Percentiles rank a stretch among this genome's conserved stretches.
phyloP scores from a whole-genome alignment of 169 alveolate genomes.

The Cyclospora cayetanensis region DNA sequence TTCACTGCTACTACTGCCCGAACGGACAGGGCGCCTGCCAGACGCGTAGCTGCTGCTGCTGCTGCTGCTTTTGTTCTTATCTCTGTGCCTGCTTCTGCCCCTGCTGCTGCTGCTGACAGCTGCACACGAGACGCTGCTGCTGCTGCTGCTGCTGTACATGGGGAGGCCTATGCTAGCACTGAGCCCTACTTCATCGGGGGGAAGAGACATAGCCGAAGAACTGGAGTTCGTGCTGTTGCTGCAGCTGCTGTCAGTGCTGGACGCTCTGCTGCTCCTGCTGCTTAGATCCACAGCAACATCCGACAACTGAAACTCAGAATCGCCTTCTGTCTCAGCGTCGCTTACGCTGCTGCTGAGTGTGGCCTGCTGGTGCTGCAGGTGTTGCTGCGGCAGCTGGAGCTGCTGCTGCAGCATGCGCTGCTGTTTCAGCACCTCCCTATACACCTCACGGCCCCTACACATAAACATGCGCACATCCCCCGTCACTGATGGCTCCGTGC shows the following conservation, averaged over 20 bases:
- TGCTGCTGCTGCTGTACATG: slow-evolving; percentile 20
- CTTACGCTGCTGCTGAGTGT: slow-evolving; percentile 34
- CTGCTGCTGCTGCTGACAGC: background rate
- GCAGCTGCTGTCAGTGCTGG: slow-evolving; percentile 32
- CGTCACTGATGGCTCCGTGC: background rate
- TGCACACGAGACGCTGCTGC: background rate
- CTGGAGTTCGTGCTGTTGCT: background rate
- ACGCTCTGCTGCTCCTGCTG: slow-evolving; percentile 38
- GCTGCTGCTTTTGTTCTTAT: slow-evolving; percentile 49
- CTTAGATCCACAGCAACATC: slow-evolving; percentile 32
- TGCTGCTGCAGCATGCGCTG: slow-evolving; percentile 49
- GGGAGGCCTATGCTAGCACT: background rate
- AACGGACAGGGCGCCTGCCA: background rate
- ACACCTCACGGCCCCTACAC: slow-evolving; percentile 20
- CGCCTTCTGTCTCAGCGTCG: slow-evolving; percentile 20
- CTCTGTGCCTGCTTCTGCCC: slow-evolving; percentile 33
- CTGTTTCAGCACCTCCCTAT: slow-evolving; percentile 52
- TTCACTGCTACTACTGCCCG: background rate
- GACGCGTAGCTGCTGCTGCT: background rate
- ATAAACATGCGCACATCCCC: slow-evolving; percentile 5
- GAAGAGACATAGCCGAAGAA: background rate
- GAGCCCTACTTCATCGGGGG: background rate
- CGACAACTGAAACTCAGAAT: background rate
- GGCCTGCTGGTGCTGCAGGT: background rate
- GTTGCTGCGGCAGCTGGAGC: slow-evolving; percentile 36